Evolutionary conservation across 176 grass and related monocot genomes (phyloP), one percentile per base, ranked within the genome.

Genomic region (Zoysia pacifica): DNA sequence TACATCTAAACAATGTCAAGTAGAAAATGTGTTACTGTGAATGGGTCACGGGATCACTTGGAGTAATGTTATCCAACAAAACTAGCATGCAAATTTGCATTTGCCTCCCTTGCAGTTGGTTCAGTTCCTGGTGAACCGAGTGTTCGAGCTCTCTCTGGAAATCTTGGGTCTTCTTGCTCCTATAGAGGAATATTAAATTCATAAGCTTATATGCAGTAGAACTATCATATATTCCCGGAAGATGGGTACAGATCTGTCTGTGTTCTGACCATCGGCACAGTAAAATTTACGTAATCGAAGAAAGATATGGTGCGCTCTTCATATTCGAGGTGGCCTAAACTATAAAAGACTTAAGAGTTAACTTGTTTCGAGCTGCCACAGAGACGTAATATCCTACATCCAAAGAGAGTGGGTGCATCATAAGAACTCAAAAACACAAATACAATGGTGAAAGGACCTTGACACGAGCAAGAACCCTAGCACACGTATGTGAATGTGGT

Each of bases 21-120:
- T 79, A 52, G 82, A 82, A 85, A 82, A 87, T 80, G 67, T 75
- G 85, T 89, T 94, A 97, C 95, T 85, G 90, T 87, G 78, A 74
- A 70, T 89, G 82, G 63, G 83, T 60, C 69, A 74, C 64, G 48
- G 77, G 83, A 39, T 83, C 82, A 73, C 75, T 89, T 82, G 77
- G 86, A 79, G 81, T 73, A 79, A 75, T 64, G 68, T 89, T 90
- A 94, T 98, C 96, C 79, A 98, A 89, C 75, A 98, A 90, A 90
- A 72, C 96, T 86, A 77, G 85, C 83, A 74, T 94, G 96, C 72
- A 98, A 84, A 76, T 91, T 89, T 38, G 75, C 78, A 71, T 79
- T 87, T 71, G 90, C 80, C 65, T 97, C 96, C 83, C 87, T 88
- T 77, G 72, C 53, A 77, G 58, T 83, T 80, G 81, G 53, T 73